These are phyloP conservation scores for Pseudocercospora fijiensis DNA, from an alignment of 2,329 filamentous ascomycete species.

Conservation along the genomic window DNA sequence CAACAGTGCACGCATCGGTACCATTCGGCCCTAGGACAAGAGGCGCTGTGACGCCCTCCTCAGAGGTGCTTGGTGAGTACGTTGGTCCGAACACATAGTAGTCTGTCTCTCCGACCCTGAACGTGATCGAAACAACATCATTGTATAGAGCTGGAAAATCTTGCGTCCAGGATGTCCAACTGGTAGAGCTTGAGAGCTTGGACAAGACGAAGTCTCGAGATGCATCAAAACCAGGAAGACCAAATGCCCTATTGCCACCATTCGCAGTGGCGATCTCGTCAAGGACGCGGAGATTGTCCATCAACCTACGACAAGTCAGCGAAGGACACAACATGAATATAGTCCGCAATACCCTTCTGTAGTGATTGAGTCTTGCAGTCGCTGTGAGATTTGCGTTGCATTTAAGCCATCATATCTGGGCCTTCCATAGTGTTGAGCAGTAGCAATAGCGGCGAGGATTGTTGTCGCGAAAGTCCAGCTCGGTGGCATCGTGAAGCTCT, in stretches of 20 bases:
- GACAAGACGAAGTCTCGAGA: neutral
- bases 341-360: neutral
- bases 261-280: neutral
- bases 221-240: neutral
- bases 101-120: neutral
- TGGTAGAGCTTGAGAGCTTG: neutral
- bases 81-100: neutral
- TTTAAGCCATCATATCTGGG: neutral
- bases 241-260: neutral
- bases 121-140: neutral
- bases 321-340: neutral
- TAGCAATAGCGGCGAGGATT: neutral
- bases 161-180: neutral
- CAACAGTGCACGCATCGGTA: neutral
- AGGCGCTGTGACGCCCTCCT: neutral
- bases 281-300: neutral
- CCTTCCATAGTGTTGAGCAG: neutral
- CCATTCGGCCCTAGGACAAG: neutral
- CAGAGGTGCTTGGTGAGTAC: neutral
- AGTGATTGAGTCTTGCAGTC: neutral
- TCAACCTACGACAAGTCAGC: neutral
- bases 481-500: neutral
- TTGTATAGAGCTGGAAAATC: neutral
- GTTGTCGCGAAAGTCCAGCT: neutral
- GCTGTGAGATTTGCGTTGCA: neutral